These are phyloP conservation scores for Gryganskiella cystojenkinii DNA, from an alignment of 192 early-diverging fungal genomes.

Conservation along the genomic window DNA sequence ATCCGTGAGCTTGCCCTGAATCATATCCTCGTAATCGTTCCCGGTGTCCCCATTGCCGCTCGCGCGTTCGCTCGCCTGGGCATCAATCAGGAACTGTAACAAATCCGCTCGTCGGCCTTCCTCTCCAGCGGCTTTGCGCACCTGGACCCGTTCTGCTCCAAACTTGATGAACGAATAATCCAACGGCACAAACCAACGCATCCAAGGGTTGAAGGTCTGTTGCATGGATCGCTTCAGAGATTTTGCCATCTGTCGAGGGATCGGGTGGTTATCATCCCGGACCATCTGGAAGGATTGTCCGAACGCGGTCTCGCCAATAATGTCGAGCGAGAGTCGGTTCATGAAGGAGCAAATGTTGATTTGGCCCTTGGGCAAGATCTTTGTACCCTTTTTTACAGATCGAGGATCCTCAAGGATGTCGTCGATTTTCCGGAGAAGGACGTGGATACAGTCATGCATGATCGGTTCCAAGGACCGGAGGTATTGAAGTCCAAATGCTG, in stretches of 20 bases:
- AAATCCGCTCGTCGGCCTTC: conserved; percentile 21
- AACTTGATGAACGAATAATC: conserved; percentile 36
- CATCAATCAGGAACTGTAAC: conserved; percentile 36
- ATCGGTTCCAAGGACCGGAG: conserved; percentile 57
- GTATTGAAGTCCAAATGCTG: conserved; percentile 66
- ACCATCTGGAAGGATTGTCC: conserved; percentile 63
- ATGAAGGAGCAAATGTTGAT: conserved; percentile 34
- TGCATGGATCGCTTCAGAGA: conserved; percentile 27
- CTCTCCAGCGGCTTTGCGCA: conserved; percentile 13
- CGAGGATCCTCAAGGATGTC: conserved; percentile 36
- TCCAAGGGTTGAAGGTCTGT: conserved; percentile 38
- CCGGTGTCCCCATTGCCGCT: conserved; percentile 32
- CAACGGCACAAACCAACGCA: conserved; percentile 23
- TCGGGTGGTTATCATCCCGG: conserved; percentile 56
- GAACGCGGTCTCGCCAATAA: conserved; percentile 65
- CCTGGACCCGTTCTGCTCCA: conserved; percentile 4
- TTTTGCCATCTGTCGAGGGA: conserved; percentile 45
- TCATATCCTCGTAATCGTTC: conserved; percentile 37
- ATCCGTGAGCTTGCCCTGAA: conserved; percentile 31
- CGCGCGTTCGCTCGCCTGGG: conserved; percentile 29
- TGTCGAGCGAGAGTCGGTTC: conserved; percentile 53
- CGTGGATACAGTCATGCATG: conserved; percentile 37
- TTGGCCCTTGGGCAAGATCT: conserved; percentile 32
- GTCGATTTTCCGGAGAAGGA: conserved; percentile 47
- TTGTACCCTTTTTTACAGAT: conserved; percentile 36